Conservation (phyloP, 257 asterid genomes). For the Paraleonurus japonicus region DNA sequence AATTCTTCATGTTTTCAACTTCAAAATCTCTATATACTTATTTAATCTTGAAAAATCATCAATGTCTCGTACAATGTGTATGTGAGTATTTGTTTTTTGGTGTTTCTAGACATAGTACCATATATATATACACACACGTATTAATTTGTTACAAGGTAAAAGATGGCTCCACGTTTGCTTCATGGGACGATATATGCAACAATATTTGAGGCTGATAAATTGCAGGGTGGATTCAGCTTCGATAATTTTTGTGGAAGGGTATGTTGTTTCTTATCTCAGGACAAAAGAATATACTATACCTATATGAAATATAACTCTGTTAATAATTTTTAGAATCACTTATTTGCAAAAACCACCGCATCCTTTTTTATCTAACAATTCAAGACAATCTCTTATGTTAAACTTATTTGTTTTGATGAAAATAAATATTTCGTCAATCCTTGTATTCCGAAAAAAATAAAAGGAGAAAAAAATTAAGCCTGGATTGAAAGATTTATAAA, state of each 20-base stretch:
- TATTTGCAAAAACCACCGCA: too few species aligned
- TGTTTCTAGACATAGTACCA: too few species aligned
- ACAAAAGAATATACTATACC: not conserved
- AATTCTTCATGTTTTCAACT: conserved; percentile 1
- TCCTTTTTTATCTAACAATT: too few species aligned
- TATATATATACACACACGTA: not conserved
- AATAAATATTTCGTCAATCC: too few species aligned
- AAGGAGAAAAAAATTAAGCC: too few species aligned
- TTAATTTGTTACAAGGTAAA: not conserved
- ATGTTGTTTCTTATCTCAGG: not conserved
- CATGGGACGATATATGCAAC: conserved; percentile 77
- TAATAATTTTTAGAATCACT: too few species aligned
- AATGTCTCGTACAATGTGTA: not conserved
- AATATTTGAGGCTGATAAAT: conserved; percentile 51
- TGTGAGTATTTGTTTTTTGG: not conserved
- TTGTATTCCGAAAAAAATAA: too few species aligned
- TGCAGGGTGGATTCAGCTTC: conserved; percentile 46
- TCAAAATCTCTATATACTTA: not conserved
- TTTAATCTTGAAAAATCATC: not conserved
- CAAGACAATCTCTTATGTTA: too few species aligned
- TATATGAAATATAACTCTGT: too few species aligned
- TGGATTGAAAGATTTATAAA: not conserved
- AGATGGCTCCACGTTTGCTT: conserved; percentile 56
- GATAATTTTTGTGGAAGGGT: conserved; percentile 52
- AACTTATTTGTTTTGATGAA: too few species aligned